Evolutionary conservation across 257 asterid genomes (phyloP), one percentile per base, ranked within the genome.

Genomic region (Sherardia arvensis): DNA sequence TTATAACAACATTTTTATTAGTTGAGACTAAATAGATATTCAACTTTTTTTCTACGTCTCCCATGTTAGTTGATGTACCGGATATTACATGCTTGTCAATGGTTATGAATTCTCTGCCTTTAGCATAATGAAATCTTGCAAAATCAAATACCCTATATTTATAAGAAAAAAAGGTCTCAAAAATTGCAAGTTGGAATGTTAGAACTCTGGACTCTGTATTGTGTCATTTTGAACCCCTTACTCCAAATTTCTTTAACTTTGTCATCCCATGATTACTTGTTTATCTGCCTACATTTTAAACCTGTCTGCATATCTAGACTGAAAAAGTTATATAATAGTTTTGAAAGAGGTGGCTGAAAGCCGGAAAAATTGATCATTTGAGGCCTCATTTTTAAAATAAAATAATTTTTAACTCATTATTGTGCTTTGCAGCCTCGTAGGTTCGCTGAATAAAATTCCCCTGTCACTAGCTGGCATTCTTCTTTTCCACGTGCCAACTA

Each of bases 391-490:
- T 43, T 23, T 9, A 36, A 36, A 36, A 40, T 25, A n/a, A n/a
- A n/a, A n/a, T n/a, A n/a, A n/a, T 47, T 40, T 67, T 28, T 56
- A 17, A 43, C 51, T 43, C 51, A 43, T 43, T 55, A 22, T n/a
- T 61, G n/a, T 45, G 11, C 65, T 51, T 8, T 69, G 75, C 94
- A 91, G 98, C 78, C 90, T 91, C 21, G 94, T 91, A 29, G 98
- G 98, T 22, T 91, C 98, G 2, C 74, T 91, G 27, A 91, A 91
- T 80, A 91, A 91, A 85, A 86, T 91, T 69, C 98, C 98, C 62
- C 89, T 91, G 58, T 91, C 98, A 22, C 68, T 91, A 61, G 84
- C 94, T 55, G 98, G 98, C n/a, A 91, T 91, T 70, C 73, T 88
- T 67, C 87, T 91, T 17, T 91, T 91, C 81, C 71, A 83, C 12